Conservation (phyloP, 148 eudicot genomes). For the Simmondsia chinensis region DNA sequence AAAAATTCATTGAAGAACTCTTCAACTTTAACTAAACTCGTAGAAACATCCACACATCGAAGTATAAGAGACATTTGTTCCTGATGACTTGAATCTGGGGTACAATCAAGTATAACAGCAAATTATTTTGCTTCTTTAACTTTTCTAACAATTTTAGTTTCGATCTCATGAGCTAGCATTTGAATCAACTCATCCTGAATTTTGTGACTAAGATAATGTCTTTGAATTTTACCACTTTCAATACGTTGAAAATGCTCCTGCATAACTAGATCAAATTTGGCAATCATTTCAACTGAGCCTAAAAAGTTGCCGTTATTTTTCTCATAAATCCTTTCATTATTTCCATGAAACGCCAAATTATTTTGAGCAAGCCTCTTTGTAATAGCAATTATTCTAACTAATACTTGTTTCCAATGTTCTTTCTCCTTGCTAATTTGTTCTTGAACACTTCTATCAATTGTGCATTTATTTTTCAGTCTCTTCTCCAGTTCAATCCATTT, state of each 20-base stretch:
- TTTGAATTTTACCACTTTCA: slow-evolving; percentile 3
- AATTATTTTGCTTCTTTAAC: slow-evolving; percentile 6
- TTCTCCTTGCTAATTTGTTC: not conserved
- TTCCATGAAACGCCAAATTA: not conserved
- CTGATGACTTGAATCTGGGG: slow-evolving; percentile 2
- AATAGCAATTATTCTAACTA: not conserved
- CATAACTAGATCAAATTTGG: slow-evolving; percentile 15
- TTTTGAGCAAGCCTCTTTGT: not conserved
- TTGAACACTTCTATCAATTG: not conserved
- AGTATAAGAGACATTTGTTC: slow-evolving; percentile 10
- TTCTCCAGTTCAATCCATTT: no score
- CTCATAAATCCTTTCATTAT: slow-evolving; percentile 1
- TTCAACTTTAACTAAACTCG: not conserved
- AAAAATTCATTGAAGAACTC: slow-evolving; percentile 7
- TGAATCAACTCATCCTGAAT: slow-evolving; percentile 18
- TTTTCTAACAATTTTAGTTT: slow-evolving; percentile 1
- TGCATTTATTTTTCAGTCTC: no score
- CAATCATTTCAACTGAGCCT: slow-evolving; percentile 13
- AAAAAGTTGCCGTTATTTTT: slow-evolving; percentile 12
- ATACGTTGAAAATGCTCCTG: slow-evolving; percentile 9
- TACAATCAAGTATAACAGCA: slow-evolving; percentile 3
- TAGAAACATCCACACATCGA: not conserved
- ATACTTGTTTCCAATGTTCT: slow-evolving; percentile 1
- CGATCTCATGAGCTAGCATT: slow-evolving; percentile 1
- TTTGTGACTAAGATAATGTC: slow-evolving; percentile 8